Evolutionary conservation across 441 rosid genomes (phyloP).

Genomic region (Manihot esculenta): DNA sequence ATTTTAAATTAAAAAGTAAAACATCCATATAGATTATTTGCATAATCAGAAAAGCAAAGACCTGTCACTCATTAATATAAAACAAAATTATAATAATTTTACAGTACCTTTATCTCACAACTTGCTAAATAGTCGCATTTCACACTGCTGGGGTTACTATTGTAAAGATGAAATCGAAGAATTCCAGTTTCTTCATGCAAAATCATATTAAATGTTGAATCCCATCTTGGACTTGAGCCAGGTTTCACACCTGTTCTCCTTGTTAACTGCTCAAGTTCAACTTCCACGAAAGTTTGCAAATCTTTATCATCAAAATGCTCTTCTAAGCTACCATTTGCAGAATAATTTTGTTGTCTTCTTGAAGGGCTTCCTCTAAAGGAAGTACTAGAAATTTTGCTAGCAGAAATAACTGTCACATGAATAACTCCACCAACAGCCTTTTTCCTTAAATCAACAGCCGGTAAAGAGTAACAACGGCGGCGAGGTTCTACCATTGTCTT

Average conservation of each 20-base stretch:
- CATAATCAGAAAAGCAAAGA: constrained; percentile 1
- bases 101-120: constrained; percentile 83
- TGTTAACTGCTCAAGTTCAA: constrained; percentile 77
- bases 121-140: constrained; percentile 71
- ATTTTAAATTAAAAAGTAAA: not conserved
- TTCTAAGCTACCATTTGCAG: constrained; percentile 34
- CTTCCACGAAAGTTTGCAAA: constrained; percentile 80
- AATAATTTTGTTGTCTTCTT: constrained; percentile 40
- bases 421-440: constrained; percentile 79
- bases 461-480: constrained; percentile 72
- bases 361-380: constrained; percentile 66
- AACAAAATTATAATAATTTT: constrained; percentile 5
- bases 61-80: constrained; percentile 2
- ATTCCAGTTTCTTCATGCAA: constrained; percentile 75
- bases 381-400: constrained; percentile 57
- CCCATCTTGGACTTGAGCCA: constrained; percentile 75
- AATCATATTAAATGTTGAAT: constrained; percentile 87
- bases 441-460: constrained; percentile 75
- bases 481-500: constrained; percentile 97
- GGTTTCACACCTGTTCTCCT: constrained; percentile 61
- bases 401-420: constrained; percentile 77
- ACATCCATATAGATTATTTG: not conserved
- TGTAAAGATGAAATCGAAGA: constrained; percentile 69
- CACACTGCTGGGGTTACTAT: constrained; percentile 55
- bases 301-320: constrained; percentile 46